Percentiles rank a stretch among this genome's conserved stretches.
Conservation (phyloP, 2,329 filamentous ascomycete species). For the Moelleriella libera region DNA sequence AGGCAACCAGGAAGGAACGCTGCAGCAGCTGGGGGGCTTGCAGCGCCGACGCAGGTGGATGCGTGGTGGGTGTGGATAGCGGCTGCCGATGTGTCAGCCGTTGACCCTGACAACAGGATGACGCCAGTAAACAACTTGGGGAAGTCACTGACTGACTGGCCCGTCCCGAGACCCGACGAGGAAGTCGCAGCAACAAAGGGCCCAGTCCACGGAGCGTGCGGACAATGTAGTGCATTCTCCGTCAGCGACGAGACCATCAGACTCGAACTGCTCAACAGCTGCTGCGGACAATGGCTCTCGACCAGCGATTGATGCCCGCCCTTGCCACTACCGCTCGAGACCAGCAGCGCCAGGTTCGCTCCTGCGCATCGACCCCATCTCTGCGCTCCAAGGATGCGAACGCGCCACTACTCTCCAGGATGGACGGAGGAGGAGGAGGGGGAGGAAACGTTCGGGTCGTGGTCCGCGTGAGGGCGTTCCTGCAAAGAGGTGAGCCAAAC, state of each 20-base stretch:
- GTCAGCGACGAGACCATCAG: constrained; percentile 23
- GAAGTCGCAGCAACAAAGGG: background rate
- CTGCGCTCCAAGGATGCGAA: constrained; percentile 58
- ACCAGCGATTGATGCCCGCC: constrained; percentile 30
- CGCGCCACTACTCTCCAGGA: constrained; percentile 39
- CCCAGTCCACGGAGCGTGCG: background rate
- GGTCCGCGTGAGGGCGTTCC: constrained; percentile 65
- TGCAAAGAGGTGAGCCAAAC: constrained; percentile 45
- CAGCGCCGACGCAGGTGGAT: no score
- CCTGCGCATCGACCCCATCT: constrained; percentile 66
- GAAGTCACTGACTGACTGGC: no score
- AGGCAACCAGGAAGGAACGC: no score
- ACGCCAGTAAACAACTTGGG: constrained; percentile 19
- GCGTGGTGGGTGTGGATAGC: no score
- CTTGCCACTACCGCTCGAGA: constrained; percentile 14
- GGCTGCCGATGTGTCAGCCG: background rate
- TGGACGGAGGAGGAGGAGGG: constrained; percentile 47
- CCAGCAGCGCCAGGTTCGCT: constrained; percentile 30
- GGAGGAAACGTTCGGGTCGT: constrained; percentile 75
- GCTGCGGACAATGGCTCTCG: constrained; percentile 25
- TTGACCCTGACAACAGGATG: constrained; percentile 20
- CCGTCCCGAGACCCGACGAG: background rate
- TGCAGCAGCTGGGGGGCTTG: no score
- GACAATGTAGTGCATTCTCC: constrained; percentile 24
- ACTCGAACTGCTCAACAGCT: constrained; percentile 24